phyloP scores from a whole-genome alignment of 768 basidiomycete species.

The Boletus rex-veris region DNA sequence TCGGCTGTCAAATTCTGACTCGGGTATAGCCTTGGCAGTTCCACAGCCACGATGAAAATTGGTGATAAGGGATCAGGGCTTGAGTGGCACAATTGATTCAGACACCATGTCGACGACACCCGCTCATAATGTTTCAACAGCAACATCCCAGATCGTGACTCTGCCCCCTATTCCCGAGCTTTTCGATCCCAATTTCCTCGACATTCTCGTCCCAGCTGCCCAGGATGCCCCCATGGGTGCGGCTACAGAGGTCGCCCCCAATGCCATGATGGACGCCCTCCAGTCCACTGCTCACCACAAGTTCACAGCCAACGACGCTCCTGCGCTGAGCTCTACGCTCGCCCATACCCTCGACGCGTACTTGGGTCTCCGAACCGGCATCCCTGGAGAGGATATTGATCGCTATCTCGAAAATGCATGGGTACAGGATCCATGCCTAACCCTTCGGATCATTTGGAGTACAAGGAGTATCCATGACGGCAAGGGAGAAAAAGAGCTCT shows the following conservation, averaged over 20 bases:
- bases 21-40: no score
- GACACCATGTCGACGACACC: not conserved
- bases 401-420: conserved; percentile 47
- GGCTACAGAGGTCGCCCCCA: conserved; percentile 13
- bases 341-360: conserved; percentile 58
- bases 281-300: conserved; percentile 40
- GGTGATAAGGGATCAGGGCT: no score
- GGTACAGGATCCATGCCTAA: conserved; percentile 54
- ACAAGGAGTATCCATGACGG: conserved; percentile 69
- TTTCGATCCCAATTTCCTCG: conserved; percentile 51
- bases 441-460: conserved; percentile 66
- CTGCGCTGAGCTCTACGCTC: conserved; percentile 48
- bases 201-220: conserved; percentile 47
- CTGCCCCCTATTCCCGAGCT: conserved; percentile 60
- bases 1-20: no score
- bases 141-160: conserved; percentile 42
- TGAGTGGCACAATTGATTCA: no score
- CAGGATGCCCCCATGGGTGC: not conserved
- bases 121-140: not conserved
- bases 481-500: conserved; percentile 54
- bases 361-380: conserved; percentile 34
- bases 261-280: conserved; percentile 58
- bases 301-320: conserved; percentile 49
- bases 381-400: conserved; percentile 26
- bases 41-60: no score